Evolutionary conservation across 1,284 basidiomycete genomes (phyloP).

Genomic region (Phellopilus nigrolimitatus): DNA sequence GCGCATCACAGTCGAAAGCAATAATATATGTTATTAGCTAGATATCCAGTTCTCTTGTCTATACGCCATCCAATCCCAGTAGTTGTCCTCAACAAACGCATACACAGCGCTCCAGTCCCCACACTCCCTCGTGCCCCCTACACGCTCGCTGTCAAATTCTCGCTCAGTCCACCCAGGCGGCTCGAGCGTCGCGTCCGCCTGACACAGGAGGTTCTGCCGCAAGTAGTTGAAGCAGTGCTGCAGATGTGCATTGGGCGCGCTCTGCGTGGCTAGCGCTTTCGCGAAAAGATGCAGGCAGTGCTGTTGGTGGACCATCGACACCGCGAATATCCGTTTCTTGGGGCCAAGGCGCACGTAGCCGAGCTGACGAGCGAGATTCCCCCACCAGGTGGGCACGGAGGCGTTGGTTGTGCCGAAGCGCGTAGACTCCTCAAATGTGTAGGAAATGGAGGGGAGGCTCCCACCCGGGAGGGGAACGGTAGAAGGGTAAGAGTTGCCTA

Average conservation of each 20-base stretch:
- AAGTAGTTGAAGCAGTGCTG: constrained; percentile 42
- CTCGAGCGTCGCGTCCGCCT: constrained; percentile 41
- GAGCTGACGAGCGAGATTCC: neutral
- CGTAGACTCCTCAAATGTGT: neutral
- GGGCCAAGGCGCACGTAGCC: constrained; percentile 14
- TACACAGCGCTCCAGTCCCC: neutral
- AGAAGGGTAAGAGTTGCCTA: neutral
- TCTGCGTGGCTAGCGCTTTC: neutral
- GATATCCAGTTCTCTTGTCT: neutral
- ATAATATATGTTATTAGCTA: too few relatives aligned
- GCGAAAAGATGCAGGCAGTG: constrained; percentile 11
- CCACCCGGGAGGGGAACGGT: neutral
- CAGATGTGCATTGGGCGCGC: neutral
- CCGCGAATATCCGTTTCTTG: constrained; percentile 9
- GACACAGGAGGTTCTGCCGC: constrained; percentile 38
- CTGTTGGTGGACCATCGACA: constrained; percentile 15
- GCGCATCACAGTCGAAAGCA: too few relatives aligned
- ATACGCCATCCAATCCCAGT: neutral
- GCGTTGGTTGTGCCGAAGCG: neutral
- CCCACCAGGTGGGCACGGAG: neutral
- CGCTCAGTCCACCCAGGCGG: constrained; percentile 16
- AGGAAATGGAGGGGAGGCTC: neutral
- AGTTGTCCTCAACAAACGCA: neutral
- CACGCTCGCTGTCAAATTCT: neutral
- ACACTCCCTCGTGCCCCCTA: neutral